Evolutionary conservation across 1,139 yeast species (phyloP).

Genomic region (Kluyveromyces sp.): DNA sequence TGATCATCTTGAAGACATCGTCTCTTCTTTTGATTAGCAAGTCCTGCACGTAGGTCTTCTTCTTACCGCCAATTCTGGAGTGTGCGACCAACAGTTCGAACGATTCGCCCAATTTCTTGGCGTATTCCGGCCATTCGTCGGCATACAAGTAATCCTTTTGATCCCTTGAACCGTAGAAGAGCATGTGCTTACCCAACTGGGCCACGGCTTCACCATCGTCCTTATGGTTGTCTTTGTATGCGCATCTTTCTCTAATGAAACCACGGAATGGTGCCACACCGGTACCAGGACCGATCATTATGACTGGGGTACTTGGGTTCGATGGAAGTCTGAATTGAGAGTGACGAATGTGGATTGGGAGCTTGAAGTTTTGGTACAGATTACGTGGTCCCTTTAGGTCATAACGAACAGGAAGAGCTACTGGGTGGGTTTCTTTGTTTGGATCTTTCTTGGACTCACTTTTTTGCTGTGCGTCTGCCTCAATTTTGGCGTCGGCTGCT

Average conservation of each 20-base stretch:
- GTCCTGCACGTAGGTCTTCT: slow-evolving; percentile 87
- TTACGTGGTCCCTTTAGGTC: slow-evolving; percentile 78
- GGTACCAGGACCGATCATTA: slow-evolving; percentile 96
- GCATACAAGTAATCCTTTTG: slow-evolving; percentile 73
- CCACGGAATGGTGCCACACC: slow-evolving; percentile 98
- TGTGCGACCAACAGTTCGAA: slow-evolving; percentile 79
- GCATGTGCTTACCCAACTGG: slow-evolving; percentile 58
- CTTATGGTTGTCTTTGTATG: slow-evolving; percentile 35
- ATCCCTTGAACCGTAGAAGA: slow-evolving; percentile 84
- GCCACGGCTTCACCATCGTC: slow-evolving; percentile 39
- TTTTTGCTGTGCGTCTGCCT: too few species aligned
- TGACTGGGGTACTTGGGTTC: slow-evolving; percentile 74
- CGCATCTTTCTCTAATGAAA: slow-evolving; percentile 75
- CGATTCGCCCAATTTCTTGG: slow-evolving; percentile 53
- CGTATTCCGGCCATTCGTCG: slow-evolving; percentile 77
- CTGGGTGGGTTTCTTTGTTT: slow-evolving; percentile 24
- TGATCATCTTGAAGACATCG: slow-evolving; percentile 53
- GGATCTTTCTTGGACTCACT: background rate
- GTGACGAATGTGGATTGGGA: slow-evolving; percentile 91
- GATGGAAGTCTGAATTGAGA: slow-evolving; percentile 94
- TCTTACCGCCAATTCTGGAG: slow-evolving; percentile 56
- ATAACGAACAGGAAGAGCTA: slow-evolving; percentile 46
- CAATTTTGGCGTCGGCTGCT: too few species aligned
- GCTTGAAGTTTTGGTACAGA: slow-evolving; percentile 46
- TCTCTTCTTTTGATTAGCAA: slow-evolving; percentile 50